phyloP scores from a whole-genome alignment of 2,329 filamentous ascomycete species.

The Trichoderma sp. region DNA sequence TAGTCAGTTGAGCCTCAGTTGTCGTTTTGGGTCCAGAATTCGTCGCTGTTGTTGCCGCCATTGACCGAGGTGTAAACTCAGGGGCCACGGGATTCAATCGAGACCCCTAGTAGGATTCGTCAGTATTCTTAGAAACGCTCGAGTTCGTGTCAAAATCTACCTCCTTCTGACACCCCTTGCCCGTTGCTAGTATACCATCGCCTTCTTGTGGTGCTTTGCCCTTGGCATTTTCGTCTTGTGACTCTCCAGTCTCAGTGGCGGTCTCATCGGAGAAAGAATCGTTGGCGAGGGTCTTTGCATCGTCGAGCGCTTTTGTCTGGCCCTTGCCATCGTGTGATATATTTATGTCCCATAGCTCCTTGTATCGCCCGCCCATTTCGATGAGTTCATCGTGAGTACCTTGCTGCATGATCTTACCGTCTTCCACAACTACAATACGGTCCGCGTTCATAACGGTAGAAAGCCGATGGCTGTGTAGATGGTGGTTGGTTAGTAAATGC shows the following conservation, averaged over 20 bases:
- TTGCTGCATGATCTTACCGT: conserved; percentile 61
- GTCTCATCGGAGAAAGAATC: conserved; percentile 19
- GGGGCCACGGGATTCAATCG: conserved; percentile 55
- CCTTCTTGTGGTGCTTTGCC: conserved; percentile 23
- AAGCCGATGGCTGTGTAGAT: conserved; percentile 54
- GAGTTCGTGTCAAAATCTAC: conserved; percentile 39
- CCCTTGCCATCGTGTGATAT: conserved; percentile 43
- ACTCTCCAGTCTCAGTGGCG: conserved; percentile 5
- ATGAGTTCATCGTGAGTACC: conserved; percentile 60
- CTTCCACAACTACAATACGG: conserved; percentile 61
- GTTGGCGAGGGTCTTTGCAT: conserved; percentile 18
- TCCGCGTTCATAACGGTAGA: conserved; percentile 70
- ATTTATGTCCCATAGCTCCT: conserved; percentile 63
- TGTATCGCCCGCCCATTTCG: conserved; percentile 57
- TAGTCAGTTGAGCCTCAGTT: not conserved
- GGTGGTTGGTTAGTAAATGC: not conserved
- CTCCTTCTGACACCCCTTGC: conserved; percentile 44
- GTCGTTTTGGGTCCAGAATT: not conserved
- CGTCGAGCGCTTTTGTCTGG: conserved; percentile 20
- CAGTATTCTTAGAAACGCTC: conserved; percentile 16
- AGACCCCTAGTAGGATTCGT: conserved; percentile 41
- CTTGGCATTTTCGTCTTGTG: conserved; percentile 20
- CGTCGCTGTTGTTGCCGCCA: not conserved
- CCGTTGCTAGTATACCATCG: conserved; percentile 33
- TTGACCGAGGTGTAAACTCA: conserved; percentile 49